Evolutionary conservation across 768 basidiomycete genomes (phyloP), one percentile per base, ranked within the genome.

Genomic region (Amanita pallidorosea): DNA sequence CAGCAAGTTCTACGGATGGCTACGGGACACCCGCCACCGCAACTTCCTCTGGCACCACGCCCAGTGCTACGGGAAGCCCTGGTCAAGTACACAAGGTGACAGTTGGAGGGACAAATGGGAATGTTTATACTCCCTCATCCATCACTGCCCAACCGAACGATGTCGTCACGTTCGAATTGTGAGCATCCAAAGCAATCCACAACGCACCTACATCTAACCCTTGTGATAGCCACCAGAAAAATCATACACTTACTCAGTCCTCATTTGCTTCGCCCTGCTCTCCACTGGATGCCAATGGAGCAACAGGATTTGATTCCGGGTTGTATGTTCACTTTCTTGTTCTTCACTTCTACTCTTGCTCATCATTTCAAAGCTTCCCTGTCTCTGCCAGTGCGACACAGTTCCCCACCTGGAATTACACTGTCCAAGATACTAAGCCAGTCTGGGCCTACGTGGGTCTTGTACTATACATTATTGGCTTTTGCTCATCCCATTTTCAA

Each of bases 231-330:
- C 74, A 74, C 49, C 69, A 72, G 60, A 83, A 82, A 73, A 85
- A 83, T 65, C 81, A 83, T 67, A 76, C 76, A 6, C 79, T 80
- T 20, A 80, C 79, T 18, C 79, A 83, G 63, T 77, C 77, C 8
- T 68, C 75, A 3, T 83, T 85, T 62, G 74, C 68, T 40, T 72
- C 74, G 45, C 81, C 82, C 45, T 84, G 81, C 66, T 64, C 67
- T 47, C 69, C 64, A 36, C 59, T 77, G 48, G 67, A 67, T 51
- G 64, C 58, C 27, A 67, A 66, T 53, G 69, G 66, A 38, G 61
- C 58, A 15, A 64, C 65, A 54, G 78, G 74, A 27, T 75, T 82
- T 61, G 73, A 81, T 64, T 75, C 77, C 57, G 74, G 74, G 53
- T 80, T 83, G 78, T 77, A 60, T 60, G 75, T 63, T 15, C 8